These are phyloP conservation scores for Canavalia ensiformis DNA, from an alignment of 306 rosid genomes.

Conservation along the genomic window DNA sequence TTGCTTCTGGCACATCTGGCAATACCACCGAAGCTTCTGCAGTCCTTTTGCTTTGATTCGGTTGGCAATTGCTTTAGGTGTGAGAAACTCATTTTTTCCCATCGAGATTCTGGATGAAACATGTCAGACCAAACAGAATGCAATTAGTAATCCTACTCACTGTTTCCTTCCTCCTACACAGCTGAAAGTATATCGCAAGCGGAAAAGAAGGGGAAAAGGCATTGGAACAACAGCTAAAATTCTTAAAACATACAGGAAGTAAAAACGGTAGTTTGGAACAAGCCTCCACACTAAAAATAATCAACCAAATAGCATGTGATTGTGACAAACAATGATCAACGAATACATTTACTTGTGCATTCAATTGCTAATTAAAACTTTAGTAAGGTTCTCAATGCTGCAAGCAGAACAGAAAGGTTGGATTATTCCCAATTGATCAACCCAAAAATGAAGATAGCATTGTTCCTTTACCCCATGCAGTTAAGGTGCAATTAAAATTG, in stretches of 20 bases:
- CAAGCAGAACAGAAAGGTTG: no score
- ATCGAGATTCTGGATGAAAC: conserved; percentile 48
- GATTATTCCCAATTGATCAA: no score
- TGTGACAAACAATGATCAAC: conserved; percentile 12
- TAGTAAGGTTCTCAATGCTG: no score
- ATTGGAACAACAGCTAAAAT: not conserved
- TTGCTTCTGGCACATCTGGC: conserved; percentile 99
- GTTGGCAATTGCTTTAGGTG: conserved; percentile 92
- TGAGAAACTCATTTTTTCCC: conserved; percentile 93
- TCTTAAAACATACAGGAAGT: not conserved
- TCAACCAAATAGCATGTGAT: not conserved
- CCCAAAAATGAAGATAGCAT: no score
- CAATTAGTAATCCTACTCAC: not conserved
- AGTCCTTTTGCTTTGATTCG: conserved; percentile 92
- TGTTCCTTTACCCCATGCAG: no score
- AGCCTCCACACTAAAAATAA: not conserved
- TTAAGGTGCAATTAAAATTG: no score
- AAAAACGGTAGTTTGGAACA: not conserved
- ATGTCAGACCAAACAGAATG: conserved; percentile 29
- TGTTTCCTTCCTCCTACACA: conserved; percentile 15
- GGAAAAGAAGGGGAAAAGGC: not conserved
- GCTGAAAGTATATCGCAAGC: not conserved
- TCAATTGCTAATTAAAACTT: no score
- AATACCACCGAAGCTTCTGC: conserved; percentile 96
- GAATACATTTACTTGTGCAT: no score